phyloP scores from a whole-genome alignment of 805 yeast genomes.

The Wickerhamomyces bisporus region DNA sequence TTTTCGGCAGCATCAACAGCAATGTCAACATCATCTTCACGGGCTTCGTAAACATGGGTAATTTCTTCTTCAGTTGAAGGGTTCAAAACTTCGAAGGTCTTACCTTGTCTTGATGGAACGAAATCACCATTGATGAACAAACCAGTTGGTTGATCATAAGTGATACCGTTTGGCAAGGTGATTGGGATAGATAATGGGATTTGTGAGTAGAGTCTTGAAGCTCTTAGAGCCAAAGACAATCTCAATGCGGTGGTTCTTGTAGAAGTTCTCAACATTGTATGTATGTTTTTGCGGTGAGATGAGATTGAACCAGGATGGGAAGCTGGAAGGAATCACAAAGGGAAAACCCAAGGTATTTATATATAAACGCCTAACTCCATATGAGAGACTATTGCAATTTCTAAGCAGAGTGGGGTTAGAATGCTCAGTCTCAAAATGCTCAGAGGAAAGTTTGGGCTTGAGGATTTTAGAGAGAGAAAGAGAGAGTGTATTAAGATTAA shows the following conservation, averaged over 20 bases:
- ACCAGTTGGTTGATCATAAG: constrained; percentile 74
- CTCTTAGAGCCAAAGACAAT: not conserved
- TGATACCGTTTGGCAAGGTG: constrained; percentile 63
- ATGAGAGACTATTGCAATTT: too few species aligned
- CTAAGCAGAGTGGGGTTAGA: too few species aligned
- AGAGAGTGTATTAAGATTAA: too few species aligned
- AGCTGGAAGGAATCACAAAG: too few species aligned
- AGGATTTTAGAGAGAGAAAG: not conserved
- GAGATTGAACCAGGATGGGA: not conserved
- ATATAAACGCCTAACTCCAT: too few species aligned
- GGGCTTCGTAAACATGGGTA: constrained; percentile 67
- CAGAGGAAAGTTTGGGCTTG: not conserved
- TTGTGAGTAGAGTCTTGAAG: constrained; percentile 8
- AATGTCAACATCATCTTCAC: constrained; percentile 69
- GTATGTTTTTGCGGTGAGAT: not conserved
- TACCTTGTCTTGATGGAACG: constrained; percentile 50
- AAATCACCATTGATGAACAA: constrained; percentile 73
- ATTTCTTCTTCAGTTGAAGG: constrained; percentile 72
- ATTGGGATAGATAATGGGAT: constrained; percentile 42
- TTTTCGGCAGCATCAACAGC: constrained; percentile 79
- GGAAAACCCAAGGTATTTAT: too few species aligned
- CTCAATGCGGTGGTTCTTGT: not conserved
- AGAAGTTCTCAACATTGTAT: not conserved
- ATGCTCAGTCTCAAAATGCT: too few species aligned
- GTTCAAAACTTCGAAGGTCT: constrained; percentile 57